Evolutionary conservation across 1,284 basidiomycete species (phyloP), one percentile per base, ranked within the genome.

Genomic region (Cutaneotrichosporon sp.): DNA sequence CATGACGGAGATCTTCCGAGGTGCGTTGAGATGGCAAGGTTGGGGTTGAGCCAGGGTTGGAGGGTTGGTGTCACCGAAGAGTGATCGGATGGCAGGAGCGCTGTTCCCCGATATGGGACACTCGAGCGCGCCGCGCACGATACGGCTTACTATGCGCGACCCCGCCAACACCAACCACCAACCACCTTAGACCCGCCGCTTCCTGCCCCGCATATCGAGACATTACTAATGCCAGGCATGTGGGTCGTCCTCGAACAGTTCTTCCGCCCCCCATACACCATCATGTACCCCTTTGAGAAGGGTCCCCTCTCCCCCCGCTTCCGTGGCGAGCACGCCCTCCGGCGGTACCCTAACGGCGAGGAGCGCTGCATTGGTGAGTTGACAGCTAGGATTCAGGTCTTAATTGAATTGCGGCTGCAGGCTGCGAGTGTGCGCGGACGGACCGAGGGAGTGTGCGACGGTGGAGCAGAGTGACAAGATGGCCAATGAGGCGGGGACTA

Each of bases 191-290:
- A 26, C 26, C 26, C 26, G 26, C 26, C 26, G 26, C 26, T 3
- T 26, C 30, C 18, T 50, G 2, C 49, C 10, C 4, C n/a, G 13
- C 18, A 22, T 22, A 13, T 31, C 5, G 22, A 7, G 5, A 5
- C 8, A 11, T 21, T 22, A 34, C 34, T 42, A 32, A 56, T 21
- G 7, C 16, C 71, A 97, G 95, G 96, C 74, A 96, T 98, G 92
- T 97, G 95, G 93, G 90, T 99, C 79, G 94, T 98, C n/a, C 75
- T 98, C 70, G 97, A 98, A 82, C 91, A 98, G 80, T 93, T 97
- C 83, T 97, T 96, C 87, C 87, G 93, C 63, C 92, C 92, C 53
- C 96, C 96, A 38, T 99, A 98, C 83, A 99, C 96, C 51, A 99
- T 99, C 85, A 97, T 84, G 84, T 85, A 83, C 70, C 77, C 77